Evolutionary conservation across 2,329 filamentous ascomycete species (phyloP).

Genomic region (Didymella arachidicola): DNA sequence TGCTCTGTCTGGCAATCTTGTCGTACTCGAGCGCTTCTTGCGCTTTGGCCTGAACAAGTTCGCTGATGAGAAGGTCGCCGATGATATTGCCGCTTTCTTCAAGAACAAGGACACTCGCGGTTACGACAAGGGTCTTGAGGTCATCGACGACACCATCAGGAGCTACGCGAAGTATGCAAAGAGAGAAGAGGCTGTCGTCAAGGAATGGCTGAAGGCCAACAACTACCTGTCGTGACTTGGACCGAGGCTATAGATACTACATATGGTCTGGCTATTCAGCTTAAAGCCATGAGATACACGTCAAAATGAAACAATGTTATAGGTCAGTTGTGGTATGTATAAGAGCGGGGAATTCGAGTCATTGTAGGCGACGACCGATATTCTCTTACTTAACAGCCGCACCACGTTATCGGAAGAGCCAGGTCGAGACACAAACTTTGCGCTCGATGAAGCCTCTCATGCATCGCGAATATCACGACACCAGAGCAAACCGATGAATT

Average conservation of each 20-base stretch:
- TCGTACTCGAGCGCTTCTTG: conserved; percentile 89
- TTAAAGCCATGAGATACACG: not conserved
- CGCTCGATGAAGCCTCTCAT: conserved; percentile 8
- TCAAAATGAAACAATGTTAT: not conserved
- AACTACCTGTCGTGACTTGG: conserved; percentile 57
- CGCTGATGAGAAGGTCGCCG: conserved; percentile 70
- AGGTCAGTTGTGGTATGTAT: not conserved
- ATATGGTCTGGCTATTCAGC: not conserved
- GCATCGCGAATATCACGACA: conserved; percentile 14
- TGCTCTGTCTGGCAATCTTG: conserved; percentile 79
- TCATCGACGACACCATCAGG: conserved; percentile 84
- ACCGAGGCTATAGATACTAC: conserved; percentile 20
- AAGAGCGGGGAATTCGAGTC: not conserved
- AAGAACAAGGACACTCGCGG: conserved; percentile 81
- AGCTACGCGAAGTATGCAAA: conserved; percentile 83
- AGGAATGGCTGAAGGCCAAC: conserved; percentile 78
- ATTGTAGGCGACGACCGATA: not conserved
- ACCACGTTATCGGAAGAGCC: conserved; percentile 1
- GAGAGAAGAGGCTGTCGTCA: conserved; percentile 74
- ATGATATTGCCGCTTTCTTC: conserved; percentile 87
- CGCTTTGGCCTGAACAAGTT: conserved; percentile 81
- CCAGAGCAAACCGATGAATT: conserved; percentile 5
- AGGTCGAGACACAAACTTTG: not conserved
- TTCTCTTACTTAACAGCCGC: not conserved
- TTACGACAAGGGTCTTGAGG: conserved; percentile 85